Base-by-base conservation (phyloP, 495 filamentous ascomycete genomes). In the Penicillium riverlandense region DNA sequence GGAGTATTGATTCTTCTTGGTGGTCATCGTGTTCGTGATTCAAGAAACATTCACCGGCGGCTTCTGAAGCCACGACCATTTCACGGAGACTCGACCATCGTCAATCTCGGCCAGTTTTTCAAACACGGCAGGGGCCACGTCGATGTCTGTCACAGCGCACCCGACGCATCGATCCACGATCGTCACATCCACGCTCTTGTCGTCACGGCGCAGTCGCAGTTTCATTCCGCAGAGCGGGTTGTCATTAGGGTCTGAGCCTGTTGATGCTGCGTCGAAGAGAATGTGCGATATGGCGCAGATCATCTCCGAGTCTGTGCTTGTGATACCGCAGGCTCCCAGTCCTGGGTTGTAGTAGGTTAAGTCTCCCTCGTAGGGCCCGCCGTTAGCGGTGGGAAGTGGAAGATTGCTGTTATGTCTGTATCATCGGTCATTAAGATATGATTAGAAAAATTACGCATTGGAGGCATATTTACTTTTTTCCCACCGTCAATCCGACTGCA, bases 101-200 rank as follows among this genome's bases (percentile, higher is more conserved):
- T 57, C 68, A 32, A 73, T 50, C 4, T 75, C 59, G 4, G 81
- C 85, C 40, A 90, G 48, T 43, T 69, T 52, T 22, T 71, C 62
- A 59, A 90, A 90, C 9, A 80, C 77, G 4, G 59, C 56, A 6
- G 71, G 60, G 10, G 74, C 82, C 13, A 87, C 70, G 67, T 90
- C 86, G 9, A 91, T 43, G 66, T 90, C 86, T 5, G 67, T 67
- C 11, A 73, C 64, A 33, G 63, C 47, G 55, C 88, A 90, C 0
- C 79, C 83, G 8, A 68, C 64, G 65, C 88, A 91, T 29, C 86
- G 66, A 68, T 92, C 88, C 11, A 88, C 84, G 1, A 94, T 80
- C 34, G 60, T 80, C 5, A 89, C 77, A 57, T 84, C 81, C 0
- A 86, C 68, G 32, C 71, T 79, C 15, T 57, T 57, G n/a, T 69